phyloP scores from a whole-genome alignment of 176 grass and related monocot genomes.

The Aegilops longissima region DNA sequence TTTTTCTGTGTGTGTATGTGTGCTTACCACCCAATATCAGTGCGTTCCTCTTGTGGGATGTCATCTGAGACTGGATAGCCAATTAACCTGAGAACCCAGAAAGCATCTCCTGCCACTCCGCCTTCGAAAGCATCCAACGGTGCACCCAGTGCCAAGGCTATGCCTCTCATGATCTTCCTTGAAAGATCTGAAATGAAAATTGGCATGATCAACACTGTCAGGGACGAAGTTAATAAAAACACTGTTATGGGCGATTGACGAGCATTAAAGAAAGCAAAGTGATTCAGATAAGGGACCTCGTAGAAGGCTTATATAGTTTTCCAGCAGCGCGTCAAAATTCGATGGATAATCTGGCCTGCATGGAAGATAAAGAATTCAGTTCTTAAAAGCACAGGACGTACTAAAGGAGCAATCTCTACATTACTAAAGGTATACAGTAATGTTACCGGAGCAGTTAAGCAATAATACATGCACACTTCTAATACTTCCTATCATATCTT shows the following conservation, averaged over 20 bases:
- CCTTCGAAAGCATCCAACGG: slow-evolving; percentile 78
- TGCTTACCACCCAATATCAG: slow-evolving; percentile 82
- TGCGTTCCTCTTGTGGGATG: slow-evolving; percentile 68
- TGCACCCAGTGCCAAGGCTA: slow-evolving; percentile 82
- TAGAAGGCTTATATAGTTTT: slow-evolving; percentile 65
- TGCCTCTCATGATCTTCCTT: slow-evolving; percentile 94
- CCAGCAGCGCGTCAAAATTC: slow-evolving; percentile 65
- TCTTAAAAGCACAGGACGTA: neutral
- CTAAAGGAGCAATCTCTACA: neutral
- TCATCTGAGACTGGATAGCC: slow-evolving; percentile 82
- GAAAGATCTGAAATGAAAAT: slow-evolving; percentile 60
- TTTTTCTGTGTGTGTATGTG: neutral
- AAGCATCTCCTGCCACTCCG: slow-evolving; percentile 55
- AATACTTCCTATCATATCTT: too few species aligned
- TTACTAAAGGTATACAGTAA: neutral
- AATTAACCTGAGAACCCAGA: slow-evolving; percentile 87
- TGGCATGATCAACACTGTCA: neutral
- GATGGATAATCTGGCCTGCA: slow-evolving; percentile 82
- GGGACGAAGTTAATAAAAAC: neutral
- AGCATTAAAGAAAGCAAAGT: slow-evolving; percentile 5
- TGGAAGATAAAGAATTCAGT: neutral
- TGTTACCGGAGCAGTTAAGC: neutral
- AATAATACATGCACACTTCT: too few species aligned
- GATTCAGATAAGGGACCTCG: slow-evolving; percentile 47
- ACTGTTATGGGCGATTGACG: neutral